Percentiles rank a stretch among this genome's conserved stretches.
phyloP scores from a whole-genome alignment of 2,329 filamentous ascomycete species.

The Bertia moriformis region DNA sequence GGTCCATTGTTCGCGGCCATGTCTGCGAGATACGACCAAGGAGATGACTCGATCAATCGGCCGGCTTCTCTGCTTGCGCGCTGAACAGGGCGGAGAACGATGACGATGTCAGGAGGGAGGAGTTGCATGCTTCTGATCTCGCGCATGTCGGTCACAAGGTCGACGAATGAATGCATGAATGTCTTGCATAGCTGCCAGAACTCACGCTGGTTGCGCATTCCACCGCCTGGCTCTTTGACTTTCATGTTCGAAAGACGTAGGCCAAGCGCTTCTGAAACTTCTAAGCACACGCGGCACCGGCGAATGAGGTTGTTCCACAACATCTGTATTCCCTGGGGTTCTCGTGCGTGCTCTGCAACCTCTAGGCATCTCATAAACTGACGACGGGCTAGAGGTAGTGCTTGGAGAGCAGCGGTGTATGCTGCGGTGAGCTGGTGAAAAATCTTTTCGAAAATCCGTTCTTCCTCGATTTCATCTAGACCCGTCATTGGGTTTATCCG shows the following conservation, averaged over 20 bases:
- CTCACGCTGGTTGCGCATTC: conserved; percentile 42
- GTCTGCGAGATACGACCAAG: conserved; percentile 36
- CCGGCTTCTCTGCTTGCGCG: conserved; percentile 64
- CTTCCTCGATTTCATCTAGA: conserved; percentile 39
- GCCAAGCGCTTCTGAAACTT: conserved; percentile 61
- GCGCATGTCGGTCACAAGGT: conserved; percentile 48
- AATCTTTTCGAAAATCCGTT: conserved; percentile 68
- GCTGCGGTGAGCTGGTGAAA: conserved; percentile 63
- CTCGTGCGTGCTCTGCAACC: conserved; percentile 24
- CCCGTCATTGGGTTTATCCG: conserved; percentile 38
- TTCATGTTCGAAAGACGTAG: conserved; percentile 65
- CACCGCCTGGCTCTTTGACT: conserved; percentile 59
- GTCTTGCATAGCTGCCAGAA: conserved; percentile 62
- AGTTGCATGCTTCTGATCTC: conserved; percentile 32
- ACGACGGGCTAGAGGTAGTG: conserved; percentile 53
- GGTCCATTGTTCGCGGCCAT: conserved; percentile 14
- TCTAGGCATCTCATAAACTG: conserved; percentile 48
- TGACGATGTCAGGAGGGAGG: conserved; percentile 53
- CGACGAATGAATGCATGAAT: conserved; percentile 57
- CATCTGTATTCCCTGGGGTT: conserved; percentile 42
- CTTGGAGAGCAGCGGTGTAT: conserved; percentile 56
- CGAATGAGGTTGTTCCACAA: conserved; percentile 59
- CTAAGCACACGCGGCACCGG: conserved; percentile 56
- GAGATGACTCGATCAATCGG: conserved; percentile 27
- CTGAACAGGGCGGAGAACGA: conserved; percentile 67